Evolutionary conservation across 2,329 filamentous ascomycete genomes (phyloP).

Genomic region (Fusarium papillatum): DNA sequence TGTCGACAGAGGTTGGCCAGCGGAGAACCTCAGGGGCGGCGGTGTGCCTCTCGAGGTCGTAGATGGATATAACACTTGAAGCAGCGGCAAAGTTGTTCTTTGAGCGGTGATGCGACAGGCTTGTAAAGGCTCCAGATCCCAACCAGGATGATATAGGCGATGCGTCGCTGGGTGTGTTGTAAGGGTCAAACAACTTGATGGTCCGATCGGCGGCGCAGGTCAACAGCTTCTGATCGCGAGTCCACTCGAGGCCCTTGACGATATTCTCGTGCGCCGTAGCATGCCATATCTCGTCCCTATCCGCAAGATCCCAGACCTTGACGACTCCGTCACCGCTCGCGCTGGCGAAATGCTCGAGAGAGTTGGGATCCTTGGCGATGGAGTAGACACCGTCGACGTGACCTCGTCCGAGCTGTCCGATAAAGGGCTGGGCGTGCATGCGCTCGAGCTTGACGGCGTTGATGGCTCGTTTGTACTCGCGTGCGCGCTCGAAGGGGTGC

Average conservation of each 20-base stretch:
- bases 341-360: constrained; percentile 81
- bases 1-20: constrained; percentile 92
- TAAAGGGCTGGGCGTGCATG: constrained; percentile 83
- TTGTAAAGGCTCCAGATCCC: constrained; percentile 85
- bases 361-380: constrained; percentile 84
- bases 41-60: constrained; percentile 86
- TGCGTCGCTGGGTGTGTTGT: constrained; percentile 76
- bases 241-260: constrained; percentile 93
- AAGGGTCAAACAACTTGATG: constrained; percentile 93
- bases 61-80: constrained; percentile 86
- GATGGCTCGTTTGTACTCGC: constrained; percentile 74
- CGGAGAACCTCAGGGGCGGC: constrained; percentile 85
- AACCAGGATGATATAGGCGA: constrained; percentile 89
- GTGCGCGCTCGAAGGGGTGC: constrained; percentile 91
- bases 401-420: constrained; percentile 88
- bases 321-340: constrained; percentile 93
- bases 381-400: constrained; percentile 91
- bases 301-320: constrained; percentile 89
- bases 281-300: constrained; percentile 81
- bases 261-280: constrained; percentile 91
- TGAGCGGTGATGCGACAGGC: constrained; percentile 85
- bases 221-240: constrained; percentile 84
- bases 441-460: constrained; percentile 93
- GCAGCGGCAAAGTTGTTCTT: constrained; percentile 84
- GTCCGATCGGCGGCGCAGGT: constrained; percentile 90